Conservation (phyloP, 1,139 yeast species). For the Zygotorulaspora mrakii region DNA sequence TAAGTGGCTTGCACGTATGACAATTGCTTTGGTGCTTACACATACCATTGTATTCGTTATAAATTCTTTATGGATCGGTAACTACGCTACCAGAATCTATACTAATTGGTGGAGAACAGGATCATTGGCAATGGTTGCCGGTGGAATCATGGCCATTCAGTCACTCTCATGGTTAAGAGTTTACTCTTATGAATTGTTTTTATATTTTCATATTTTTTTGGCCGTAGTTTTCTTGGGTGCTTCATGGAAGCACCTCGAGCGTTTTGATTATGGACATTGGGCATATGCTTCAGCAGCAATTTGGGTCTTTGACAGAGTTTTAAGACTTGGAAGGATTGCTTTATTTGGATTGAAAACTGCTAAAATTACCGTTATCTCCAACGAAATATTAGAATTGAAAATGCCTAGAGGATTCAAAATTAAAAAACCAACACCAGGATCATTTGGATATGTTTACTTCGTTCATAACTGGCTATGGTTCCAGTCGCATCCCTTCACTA, state of each 20-base stretch:
- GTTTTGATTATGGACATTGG: conserved; percentile 43
- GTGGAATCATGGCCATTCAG: conserved; percentile 43
- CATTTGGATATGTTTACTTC: conserved; percentile 57
- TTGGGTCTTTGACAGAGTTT: conserved; percentile 60
- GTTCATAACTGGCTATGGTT: conserved; percentile 51
- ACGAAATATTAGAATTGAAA: conserved; percentile 44
- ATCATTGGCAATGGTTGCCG: conserved; percentile 44
- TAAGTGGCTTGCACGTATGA: conserved; percentile 57
- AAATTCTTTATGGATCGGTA: conserved; percentile 36
- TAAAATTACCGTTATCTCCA: conserved; percentile 46
- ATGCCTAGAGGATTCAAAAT: conserved; percentile 39
- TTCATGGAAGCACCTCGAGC: conserved; percentile 52
- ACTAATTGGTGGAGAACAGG: conserved; percentile 48
- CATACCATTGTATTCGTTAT: conserved; percentile 34
- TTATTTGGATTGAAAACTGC: conserved; percentile 51
- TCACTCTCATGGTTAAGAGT: conserved; percentile 51
- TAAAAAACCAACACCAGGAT: conserved; percentile 52
- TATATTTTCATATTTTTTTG: conserved; percentile 52
- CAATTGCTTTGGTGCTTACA: conserved; percentile 17
- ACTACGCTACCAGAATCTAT: conserved; percentile 40
- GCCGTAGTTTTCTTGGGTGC: conserved; percentile 55
- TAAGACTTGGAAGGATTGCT: conserved; percentile 47
- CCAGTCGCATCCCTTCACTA: conserved; percentile 69
- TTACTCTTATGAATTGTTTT: conserved; percentile 57
- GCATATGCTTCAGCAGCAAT: conserved; percentile 52